Percentiles rank a stretch among this genome's conserved stretches.
These are phyloP conservation scores for Oryza punctata DNA, from an alignment of 176 grass and related monocot genomes.

Conservation along the genomic window DNA sequence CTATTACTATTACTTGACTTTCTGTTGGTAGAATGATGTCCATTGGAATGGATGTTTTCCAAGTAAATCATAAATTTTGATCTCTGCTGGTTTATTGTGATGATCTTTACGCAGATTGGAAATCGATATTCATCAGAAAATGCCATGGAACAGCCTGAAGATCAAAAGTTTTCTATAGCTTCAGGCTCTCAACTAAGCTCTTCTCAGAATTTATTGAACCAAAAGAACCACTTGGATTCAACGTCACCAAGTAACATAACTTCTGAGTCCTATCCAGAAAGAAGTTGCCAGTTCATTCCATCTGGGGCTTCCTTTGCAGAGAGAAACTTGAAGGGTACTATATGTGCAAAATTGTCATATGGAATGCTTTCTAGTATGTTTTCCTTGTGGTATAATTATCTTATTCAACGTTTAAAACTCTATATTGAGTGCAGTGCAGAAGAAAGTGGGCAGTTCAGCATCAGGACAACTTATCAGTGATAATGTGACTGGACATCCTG, in stretches of 20 bases:
- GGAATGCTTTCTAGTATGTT: conserved; percentile 25
- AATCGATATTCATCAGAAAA: conserved; percentile 54
- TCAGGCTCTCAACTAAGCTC: conserved; percentile 49
- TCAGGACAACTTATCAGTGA: conserved; percentile 28
- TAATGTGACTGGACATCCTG: conserved; percentile 32
- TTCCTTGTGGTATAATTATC: conserved; percentile 20
- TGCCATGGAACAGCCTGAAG: conserved; percentile 42
- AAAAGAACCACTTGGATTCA: conserved; percentile 53
- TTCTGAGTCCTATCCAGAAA: conserved; percentile 56
- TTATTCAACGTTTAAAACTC: conserved; percentile 6
- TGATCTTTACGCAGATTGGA: conserved; percentile 57
- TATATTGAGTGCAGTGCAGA: conserved; percentile 32
- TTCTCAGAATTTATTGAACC: conserved; percentile 49
- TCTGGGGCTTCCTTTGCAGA: conserved; percentile 48
- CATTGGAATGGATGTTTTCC: background rate
- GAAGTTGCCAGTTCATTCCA: conserved; percentile 41
- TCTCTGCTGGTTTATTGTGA: conserved; percentile 9
- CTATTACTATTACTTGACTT: background rate
- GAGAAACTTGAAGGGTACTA: conserved; percentile 53
- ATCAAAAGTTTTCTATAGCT: conserved; percentile 48
- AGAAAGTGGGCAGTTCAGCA: conserved; percentile 45
- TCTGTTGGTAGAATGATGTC: conserved; percentile 13
- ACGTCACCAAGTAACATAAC: conserved; percentile 72
- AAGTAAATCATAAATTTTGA: conserved; percentile 5
- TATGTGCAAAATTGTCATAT: conserved; percentile 6